Conservation (phyloP, 2,329 filamentous ascomycete genomes). For the Arthroderma sp. region DNA sequence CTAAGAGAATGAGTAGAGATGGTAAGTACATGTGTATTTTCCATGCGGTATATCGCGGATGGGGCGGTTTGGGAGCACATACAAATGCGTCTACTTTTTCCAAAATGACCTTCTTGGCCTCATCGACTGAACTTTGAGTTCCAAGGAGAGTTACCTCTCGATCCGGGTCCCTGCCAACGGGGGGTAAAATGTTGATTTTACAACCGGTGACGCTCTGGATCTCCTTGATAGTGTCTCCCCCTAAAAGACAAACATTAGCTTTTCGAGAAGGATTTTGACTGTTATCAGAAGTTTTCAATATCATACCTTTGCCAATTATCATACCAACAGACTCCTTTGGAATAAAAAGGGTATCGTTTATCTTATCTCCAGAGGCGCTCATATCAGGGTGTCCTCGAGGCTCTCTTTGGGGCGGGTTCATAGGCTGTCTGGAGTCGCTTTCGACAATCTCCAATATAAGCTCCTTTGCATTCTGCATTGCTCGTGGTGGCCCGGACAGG, state of each 20-base stretch:
- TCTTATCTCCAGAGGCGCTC: constrained; percentile 38
- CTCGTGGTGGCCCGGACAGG: constrained; percentile 64
- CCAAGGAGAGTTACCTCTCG: constrained; percentile 80
- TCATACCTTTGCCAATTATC: constrained; percentile 74
- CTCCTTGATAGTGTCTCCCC: constrained; percentile 84
- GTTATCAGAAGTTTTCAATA: background rate
- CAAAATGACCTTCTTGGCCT: constrained; percentile 72
- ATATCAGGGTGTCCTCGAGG: constrained; percentile 21
- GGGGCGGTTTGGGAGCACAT: constrained; percentile 13
- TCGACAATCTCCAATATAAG: constrained; percentile 90
- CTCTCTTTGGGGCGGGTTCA: constrained; percentile 10
- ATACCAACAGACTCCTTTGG: constrained; percentile 87
- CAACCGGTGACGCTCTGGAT: constrained; percentile 81
- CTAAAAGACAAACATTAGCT: constrained; percentile 21
- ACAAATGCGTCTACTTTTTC: constrained; percentile 87
- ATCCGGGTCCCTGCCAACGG: constrained; percentile 63
- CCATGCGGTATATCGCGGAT: background rate
- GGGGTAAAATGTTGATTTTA: constrained; percentile 83
- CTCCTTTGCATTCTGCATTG: constrained; percentile 67
- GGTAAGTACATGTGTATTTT: background rate
- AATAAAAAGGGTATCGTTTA: constrained; percentile 71
- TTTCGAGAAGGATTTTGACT: constrained; percentile 1
- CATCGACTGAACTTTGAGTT: constrained; percentile 59
- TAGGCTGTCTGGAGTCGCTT: constrained; percentile 50
- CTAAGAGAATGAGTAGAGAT: background rate